Conservation (phyloP, 352 stramenopile species). For the Globisporangium iwayamae region DNA sequence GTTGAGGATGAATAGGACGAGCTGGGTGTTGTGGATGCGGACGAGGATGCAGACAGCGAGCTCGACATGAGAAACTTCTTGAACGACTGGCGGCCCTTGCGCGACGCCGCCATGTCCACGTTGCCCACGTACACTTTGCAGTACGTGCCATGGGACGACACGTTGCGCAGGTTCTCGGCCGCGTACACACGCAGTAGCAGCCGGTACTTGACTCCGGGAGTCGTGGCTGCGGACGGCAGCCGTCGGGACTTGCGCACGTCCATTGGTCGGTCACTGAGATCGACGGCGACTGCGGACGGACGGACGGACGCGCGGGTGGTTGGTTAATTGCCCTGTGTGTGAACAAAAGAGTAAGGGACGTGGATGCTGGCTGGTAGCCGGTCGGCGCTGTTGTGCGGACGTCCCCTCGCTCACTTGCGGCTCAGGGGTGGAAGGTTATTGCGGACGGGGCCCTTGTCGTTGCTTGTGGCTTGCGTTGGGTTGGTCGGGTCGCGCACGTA, state of each 20-base stretch:
- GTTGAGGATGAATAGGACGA: slow-evolving; percentile 6
- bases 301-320: too few relatives aligned
- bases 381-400: background rate
- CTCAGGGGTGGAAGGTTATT: slow-evolving; percentile 2
- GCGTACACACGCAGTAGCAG: slow-evolving; percentile 66
- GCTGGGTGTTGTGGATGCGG: slow-evolving; percentile 13
- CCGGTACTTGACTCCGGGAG: slow-evolving; percentile 18
- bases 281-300: background rate
- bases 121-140: slow-evolving; percentile 68
- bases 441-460: slow-evolving; percentile 1
- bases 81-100: slow-evolving; percentile 21
- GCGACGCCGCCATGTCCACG: slow-evolving; percentile 36
- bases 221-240: background rate
- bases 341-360: background rate
- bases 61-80: slow-evolving; percentile 16
- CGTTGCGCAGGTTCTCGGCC: slow-evolving; percentile 53
- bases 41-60: slow-evolving; percentile 8
- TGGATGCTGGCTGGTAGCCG: background rate
- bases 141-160: slow-evolving; percentile 69
- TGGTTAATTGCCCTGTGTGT: background rate
- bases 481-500: slow-evolving; percentile 4
- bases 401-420: background rate
- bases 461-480: background rate
- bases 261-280: slow-evolving; percentile 5
- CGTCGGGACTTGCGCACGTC: slow-evolving; percentile 16